Evolutionary conservation across 495 filamentous ascomycete genomes (phyloP).

Genomic region (Penicillium coffeae): DNA sequence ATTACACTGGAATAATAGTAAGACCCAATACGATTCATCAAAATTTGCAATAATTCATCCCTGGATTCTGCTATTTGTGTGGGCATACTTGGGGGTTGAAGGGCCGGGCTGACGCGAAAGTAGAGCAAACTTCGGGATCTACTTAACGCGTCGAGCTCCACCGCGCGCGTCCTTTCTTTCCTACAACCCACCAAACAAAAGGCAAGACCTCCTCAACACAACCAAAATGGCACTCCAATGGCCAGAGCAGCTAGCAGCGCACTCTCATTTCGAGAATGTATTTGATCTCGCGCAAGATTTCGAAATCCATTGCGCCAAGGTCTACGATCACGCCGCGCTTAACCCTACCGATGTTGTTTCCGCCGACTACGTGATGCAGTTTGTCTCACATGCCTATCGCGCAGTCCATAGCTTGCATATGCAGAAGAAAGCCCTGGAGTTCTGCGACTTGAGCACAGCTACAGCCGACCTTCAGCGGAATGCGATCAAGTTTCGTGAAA

Average conservation of each 20-base stretch:
- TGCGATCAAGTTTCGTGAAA: slow-evolving; percentile 1
- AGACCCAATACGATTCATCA: no score
- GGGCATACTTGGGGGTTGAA: background rate
- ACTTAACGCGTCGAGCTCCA: background rate
- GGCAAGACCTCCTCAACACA: background rate
- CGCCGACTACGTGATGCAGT: slow-evolving; percentile 12
- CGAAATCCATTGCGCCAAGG: slow-evolving; percentile 13
- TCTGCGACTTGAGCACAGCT: slow-evolving; percentile 3
- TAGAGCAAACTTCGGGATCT: background rate
- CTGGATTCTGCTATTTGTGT: background rate
- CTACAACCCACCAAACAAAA: no score
- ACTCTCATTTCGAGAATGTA: slow-evolving; percentile 6
- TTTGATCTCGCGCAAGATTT: slow-evolving; percentile 11
- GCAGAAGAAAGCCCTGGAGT: slow-evolving; percentile 5
- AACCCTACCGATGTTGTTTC: slow-evolving; percentile 4
- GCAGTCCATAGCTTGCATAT: slow-evolving; percentile 13
- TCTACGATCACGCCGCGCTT: slow-evolving; percentile 7
- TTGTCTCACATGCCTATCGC: slow-evolving; percentile 13
- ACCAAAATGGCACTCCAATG: slow-evolving; percentile 8
- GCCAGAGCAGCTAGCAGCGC: slow-evolving; percentile 4
- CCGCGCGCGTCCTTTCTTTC: background rate
- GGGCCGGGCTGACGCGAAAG: background rate
- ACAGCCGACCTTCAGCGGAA: slow-evolving; percentile 6
- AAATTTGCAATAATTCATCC: no score
- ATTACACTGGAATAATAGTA: no score